Percentiles rank a stretch among this genome's conserved stretches.
Evolutionary conservation across 805 yeast genomes (phyloP).

Genomic region (Monosporozyma yasuniensis): DNA sequence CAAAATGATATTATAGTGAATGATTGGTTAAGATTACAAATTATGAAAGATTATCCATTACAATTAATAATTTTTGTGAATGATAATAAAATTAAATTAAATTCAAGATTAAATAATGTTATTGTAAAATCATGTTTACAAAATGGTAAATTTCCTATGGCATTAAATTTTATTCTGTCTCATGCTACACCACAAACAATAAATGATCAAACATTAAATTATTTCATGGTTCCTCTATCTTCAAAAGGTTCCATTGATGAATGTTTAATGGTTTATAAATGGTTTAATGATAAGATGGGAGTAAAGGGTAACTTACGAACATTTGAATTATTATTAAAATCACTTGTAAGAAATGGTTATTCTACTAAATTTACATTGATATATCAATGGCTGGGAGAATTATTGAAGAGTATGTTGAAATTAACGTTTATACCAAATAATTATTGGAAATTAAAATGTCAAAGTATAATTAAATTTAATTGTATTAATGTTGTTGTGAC

Average conservation of each 20-base stretch:
- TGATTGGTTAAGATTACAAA: background rate
- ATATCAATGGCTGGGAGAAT: conserved; percentile 19
- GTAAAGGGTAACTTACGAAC: background rate
- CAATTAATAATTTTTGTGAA: background rate
- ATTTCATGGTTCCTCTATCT: background rate
- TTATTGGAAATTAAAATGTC: conserved; percentile 20
- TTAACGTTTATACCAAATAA: conserved; percentile 9
- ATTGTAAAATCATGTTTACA: background rate
- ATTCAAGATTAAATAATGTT: background rate
- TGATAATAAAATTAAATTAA: background rate
- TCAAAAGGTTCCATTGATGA: background rate
- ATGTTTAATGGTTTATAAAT: background rate
- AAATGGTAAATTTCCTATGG: background rate
- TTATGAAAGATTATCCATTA: background rate
- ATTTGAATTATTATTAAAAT: conserved; percentile 22
- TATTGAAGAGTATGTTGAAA: background rate
- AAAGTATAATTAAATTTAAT: conserved; percentile 23
- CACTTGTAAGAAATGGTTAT: conserved; percentile 30
- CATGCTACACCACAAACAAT: background rate
- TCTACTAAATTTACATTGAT: conserved; percentile 20
- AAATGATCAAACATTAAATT: background rate
- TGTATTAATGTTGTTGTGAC: background rate
- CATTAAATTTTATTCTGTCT: background rate
- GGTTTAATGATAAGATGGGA: background rate
- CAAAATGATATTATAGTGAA: background rate